Conservation (phyloP, 129 eudicot genomes). For the Oenanthe sinensis region DNA sequence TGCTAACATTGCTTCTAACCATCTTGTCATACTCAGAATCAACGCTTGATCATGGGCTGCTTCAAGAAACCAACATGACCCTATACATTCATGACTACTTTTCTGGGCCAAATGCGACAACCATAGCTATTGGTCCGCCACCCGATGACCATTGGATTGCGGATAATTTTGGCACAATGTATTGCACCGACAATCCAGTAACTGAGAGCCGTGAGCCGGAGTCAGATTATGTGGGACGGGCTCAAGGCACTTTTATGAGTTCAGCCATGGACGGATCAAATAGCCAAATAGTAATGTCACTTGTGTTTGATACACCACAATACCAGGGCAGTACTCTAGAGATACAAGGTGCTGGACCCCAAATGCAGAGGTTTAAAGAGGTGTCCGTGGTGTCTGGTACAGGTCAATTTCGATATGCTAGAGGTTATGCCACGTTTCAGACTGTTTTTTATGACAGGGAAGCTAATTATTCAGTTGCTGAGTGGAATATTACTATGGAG, state of each 20-base stretch:
- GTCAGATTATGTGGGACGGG: slow-evolving; percentile 4
- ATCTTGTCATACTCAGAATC: background rate
- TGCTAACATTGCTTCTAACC: background rate
- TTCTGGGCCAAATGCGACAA: background rate
- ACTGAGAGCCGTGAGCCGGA: slow-evolving; percentile 13
- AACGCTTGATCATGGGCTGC: background rate
- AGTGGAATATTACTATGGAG: slow-evolving; percentile 6
- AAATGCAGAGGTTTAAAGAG: slow-evolving; percentile 15
- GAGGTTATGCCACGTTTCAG: slow-evolving; percentile 13
- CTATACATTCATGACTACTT: background rate
- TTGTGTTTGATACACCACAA: slow-evolving; percentile 1
- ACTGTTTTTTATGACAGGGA: slow-evolving; percentile 9
- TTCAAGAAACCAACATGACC: background rate
- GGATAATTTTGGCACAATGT: slow-evolving; percentile 11
- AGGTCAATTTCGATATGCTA: slow-evolving; percentile 13
- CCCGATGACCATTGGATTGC: background rate
- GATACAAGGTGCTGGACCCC: slow-evolving; percentile 12
- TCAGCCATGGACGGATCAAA: slow-evolving; percentile 17
- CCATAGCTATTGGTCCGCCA: background rate
- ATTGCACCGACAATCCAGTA: slow-evolving; percentile 19
- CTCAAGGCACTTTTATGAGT: slow-evolving; percentile 18
- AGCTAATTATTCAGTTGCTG: slow-evolving; percentile 3
- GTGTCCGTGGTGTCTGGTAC: slow-evolving; percentile 20
- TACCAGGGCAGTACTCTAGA: slow-evolving; percentile 19
- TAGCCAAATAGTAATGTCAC: background rate